Conservation (phyloP, 2,329 filamentous ascomycete species). For the Clarireedia monteithiana region DNA sequence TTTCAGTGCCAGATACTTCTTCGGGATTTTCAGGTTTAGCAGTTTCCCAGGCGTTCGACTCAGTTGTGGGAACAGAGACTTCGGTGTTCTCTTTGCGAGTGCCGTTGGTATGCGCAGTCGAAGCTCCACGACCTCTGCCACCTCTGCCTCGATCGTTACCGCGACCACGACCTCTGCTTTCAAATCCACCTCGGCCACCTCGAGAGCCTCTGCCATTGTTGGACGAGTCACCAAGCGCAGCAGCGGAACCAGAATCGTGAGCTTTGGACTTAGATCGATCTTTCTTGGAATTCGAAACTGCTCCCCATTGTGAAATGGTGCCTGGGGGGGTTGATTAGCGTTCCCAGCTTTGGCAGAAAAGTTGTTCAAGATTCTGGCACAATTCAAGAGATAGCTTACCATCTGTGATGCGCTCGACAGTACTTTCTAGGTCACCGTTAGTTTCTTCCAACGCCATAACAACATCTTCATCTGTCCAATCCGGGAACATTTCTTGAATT, state of each 20-base stretch:
- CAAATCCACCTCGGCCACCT: constrained; percentile 50
- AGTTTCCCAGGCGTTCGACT: constrained; percentile 56
- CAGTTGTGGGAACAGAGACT: constrained; percentile 61
- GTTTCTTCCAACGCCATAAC: constrained; percentile 89
- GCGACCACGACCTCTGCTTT: constrained; percentile 52
- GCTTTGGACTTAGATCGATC: constrained; percentile 64
- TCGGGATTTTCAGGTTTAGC: constrained; percentile 30
- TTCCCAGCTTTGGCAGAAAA: not conserved
- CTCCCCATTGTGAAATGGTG: constrained; percentile 74
- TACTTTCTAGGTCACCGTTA: constrained; percentile 66
- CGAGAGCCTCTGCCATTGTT: constrained; percentile 42
- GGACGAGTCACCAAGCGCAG: constrained; percentile 43
- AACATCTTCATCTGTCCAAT: constrained; percentile 93
- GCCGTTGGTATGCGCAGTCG: constrained; percentile 54
- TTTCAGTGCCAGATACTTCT: not conserved
- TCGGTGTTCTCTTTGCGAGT: constrained; percentile 49
- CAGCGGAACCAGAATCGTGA: constrained; percentile 42
- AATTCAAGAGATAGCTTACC: constrained; percentile 40
- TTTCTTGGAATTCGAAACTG: constrained; percentile 76
- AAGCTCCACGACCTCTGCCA: constrained; percentile 54
- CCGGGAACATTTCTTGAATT: constrained; percentile 88
- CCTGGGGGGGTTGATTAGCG: constrained; percentile 39
- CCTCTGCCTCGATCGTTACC: constrained; percentile 55
- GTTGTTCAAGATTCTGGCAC: not conserved
- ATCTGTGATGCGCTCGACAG: constrained; percentile 73